Base-by-base conservation (phyloP, 257 asterid genomes). In the Nicotiana tomentosiformis region DNA sequence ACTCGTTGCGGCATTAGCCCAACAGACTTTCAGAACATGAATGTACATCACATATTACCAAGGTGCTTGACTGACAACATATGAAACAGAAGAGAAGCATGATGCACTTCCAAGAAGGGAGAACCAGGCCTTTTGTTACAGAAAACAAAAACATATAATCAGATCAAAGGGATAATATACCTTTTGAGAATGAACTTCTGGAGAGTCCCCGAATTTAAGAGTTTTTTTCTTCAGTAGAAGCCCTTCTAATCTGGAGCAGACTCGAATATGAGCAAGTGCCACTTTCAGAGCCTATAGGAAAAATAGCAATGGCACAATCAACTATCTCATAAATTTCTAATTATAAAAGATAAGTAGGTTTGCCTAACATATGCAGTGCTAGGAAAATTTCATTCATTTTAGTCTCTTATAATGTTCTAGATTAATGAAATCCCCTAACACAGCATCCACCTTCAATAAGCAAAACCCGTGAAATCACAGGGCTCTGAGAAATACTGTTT, bases 151-250 rank as follows among this genome's bases (percentile, higher is more conserved):
- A 8, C 29, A 76, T 49, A 61, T 49, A 61, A 76, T 51, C 80
- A 76, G 80, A 51, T 51, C 37, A 70, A 74, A 55, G 81, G 39
- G 26, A 30, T 67, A 39, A 12, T 43, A 81, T 89, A 95, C 99
- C 98, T 95, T 95, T 77, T 93, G 99, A 66, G 91, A 90, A 90
- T 93, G 99, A 85, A 89, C 82, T 87, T 95, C 97, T 60, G 90
- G 86, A 69, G 97, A 91, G 83, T 94, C 97, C 80, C 98, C 99
- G 84, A 81, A 84, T 85, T 87, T 94, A 76, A 94, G 88, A 89
- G 87, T 85, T 87, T 89, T 93, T 92, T 94, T 94, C 92, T 88
- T 92, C 91, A 95, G 88, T 68, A 95, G 85, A 87, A 95, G 97
- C 81, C 89, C 97, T 87, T 94, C 99, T 81, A 95, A 49, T 89